Base-by-base conservation (phyloP, 106 monocot species). In the Acorus gramineus region DNA sequence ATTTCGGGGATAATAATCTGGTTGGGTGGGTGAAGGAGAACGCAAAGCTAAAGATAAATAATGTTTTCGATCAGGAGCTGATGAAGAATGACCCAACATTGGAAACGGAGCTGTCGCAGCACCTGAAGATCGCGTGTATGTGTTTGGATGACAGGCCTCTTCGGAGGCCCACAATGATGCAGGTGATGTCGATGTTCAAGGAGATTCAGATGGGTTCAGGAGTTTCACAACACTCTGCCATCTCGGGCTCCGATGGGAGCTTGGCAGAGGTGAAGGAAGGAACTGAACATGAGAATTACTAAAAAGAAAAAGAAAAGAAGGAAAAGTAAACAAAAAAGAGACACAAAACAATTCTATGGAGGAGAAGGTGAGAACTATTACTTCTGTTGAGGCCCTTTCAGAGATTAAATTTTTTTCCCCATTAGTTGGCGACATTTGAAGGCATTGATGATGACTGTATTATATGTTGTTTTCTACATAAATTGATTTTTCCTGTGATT, bases 11-110 rank as follows among this genome's bases (percentile, higher is more conserved):
- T 55, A 84, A 82, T 8, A 94, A 94, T 62, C 55, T 94, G 44
- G 94, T 89, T 3, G 89, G 84, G 7, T 94, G 94, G 94, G 94
- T 89, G n/a, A 94, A 86, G 69, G 86, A 84, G 71, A 78, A 81
- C 52, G 47, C 80, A 2, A 86, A 84, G 73, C 45, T 82, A 6
- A 75, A 68, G 54, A 69, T 84, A 4, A 80, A 45, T 6, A 82
- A 84, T 42, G 84, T 94, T 3, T 81, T 94, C 44, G 89, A 94
- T 56, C 72, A 60, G 6, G 84, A 84, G 67, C 69, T 94, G 11
- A 5, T 82, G 28, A 73, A 72, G 50, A 78, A 82, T 53, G 83
- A 86, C 44, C 78, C 86, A 42, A 42, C 50, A 11, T 13, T 81
- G 7, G 82, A 89, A 66, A 65, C 79, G 7, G 89, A 94, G 77